phyloP scores from a whole-genome alignment of 2,329 filamentous ascomycete genomes.

The Trichoderma sp. region DNA sequence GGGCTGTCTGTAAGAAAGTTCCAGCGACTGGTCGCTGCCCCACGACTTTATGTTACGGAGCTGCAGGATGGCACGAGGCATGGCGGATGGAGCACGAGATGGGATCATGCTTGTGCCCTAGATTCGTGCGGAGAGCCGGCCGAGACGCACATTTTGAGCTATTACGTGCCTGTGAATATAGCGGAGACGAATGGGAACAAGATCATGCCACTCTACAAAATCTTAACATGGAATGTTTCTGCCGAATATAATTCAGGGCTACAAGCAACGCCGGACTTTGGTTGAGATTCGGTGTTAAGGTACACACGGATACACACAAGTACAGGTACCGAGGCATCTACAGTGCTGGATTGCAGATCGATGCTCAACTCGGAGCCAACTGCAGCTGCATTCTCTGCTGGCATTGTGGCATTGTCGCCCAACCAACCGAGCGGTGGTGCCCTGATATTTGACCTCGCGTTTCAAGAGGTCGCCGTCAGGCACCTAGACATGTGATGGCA shows the following conservation, averaged over 20 bases:
- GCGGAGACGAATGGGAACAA: not conserved
- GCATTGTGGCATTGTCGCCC: not conserved
- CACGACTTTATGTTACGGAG: not conserved
- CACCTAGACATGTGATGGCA: not conserved
- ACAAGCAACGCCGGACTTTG: not conserved
- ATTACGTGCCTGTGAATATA: not conserved
- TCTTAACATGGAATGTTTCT: not conserved
- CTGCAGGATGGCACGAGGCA: not conserved
- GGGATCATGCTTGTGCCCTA: not conserved
- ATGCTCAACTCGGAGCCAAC: not conserved
- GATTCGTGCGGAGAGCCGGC: not conserved
- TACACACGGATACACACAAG: too few species aligned
- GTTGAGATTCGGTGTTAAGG: too few species aligned
- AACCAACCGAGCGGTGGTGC: not conserved
- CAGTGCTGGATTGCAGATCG: not conserved
- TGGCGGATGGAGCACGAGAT: not conserved
- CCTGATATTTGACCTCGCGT: not conserved
- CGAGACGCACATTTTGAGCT: not conserved
- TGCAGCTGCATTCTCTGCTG: not conserved
- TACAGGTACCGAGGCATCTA: not conserved
- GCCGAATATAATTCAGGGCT: not conserved
- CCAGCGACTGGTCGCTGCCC: not conserved
- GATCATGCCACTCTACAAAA: not conserved
- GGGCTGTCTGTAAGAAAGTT: not conserved
- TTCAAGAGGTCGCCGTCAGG: not conserved